Evolutionary conservation across 805 yeast species (phyloP).

Genomic region (Suhomyces tanzawaensis): DNA sequence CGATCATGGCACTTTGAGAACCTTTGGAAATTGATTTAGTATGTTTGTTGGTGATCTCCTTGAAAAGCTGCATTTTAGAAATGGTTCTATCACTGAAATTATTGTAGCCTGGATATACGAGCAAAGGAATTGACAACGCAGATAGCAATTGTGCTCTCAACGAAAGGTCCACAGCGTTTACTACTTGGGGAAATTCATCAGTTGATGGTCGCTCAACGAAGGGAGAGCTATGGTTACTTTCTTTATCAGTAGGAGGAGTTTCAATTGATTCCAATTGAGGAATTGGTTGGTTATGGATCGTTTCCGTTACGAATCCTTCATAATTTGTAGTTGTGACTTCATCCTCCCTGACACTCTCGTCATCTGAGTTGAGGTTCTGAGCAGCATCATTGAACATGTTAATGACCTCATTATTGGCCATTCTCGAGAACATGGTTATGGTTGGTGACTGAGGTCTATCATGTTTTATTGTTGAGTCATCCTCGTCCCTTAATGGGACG

Average conservation of each 20-base stretch:
- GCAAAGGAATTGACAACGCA: conserved; percentile 34
- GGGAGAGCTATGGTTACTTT: conserved; percentile 44
- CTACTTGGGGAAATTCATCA: conserved; percentile 7
- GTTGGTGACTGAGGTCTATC: conserved; percentile 64
- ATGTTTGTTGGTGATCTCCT: conserved; percentile 32
- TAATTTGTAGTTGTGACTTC: conserved; percentile 30
- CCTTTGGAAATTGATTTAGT: conserved; percentile 36
- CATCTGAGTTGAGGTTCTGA: conserved; percentile 26
- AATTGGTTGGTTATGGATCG: conserved; percentile 23
- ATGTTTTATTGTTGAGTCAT: conserved; percentile 10
- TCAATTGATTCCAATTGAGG: conserved; percentile 7
- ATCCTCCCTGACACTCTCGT: conserved; percentile 22
- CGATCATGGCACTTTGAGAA: conserved; percentile 41
- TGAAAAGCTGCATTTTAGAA: conserved; percentile 28
- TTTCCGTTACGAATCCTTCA: conserved; percentile 51
- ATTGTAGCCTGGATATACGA: conserved; percentile 29
- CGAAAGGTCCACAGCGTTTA: conserved; percentile 44
- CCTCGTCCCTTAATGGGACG: conserved; percentile 45
- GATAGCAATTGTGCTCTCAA: conserved; percentile 39
- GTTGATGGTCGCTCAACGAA: conserved; percentile 36
- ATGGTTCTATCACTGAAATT: conserved; percentile 34
- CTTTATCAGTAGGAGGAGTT: conserved; percentile 32
- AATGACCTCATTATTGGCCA: conserved; percentile 70
- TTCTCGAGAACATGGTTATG: conserved; percentile 69
- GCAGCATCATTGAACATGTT: conserved; percentile 69